Percentiles rank a stretch among this genome's conserved stretches.
Evolutionary conservation across 1,139 yeast genomes (phyloP).

Genomic region (Candida sojae): DNA sequence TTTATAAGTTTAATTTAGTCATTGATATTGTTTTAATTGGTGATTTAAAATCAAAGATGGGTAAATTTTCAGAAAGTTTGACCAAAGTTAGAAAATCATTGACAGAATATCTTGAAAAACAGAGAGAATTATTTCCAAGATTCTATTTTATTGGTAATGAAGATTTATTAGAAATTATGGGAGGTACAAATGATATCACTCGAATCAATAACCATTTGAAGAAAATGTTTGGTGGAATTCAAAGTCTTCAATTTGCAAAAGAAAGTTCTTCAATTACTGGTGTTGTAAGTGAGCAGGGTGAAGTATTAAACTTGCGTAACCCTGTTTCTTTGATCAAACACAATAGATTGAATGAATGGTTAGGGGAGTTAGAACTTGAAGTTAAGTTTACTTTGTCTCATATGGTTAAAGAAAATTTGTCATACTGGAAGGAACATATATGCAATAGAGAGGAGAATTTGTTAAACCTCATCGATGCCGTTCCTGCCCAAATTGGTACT

Average conservation of each 20-base stretch:
- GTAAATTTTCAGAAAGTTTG: slow-evolving; percentile 57
- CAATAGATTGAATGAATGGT: slow-evolving; percentile 63
- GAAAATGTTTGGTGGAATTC: slow-evolving; percentile 74
- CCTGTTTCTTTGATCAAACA: slow-evolving; percentile 48
- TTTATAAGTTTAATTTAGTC: slow-evolving; percentile 52
- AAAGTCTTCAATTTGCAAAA: slow-evolving; percentile 41
- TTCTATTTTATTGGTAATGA: slow-evolving; percentile 91
- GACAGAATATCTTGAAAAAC: slow-evolving; percentile 77
- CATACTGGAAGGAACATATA: slow-evolving; percentile 14
- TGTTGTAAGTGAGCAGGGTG: slow-evolving; percentile 66
- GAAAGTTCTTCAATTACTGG: slow-evolving; percentile 42
- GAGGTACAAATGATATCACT: slow-evolving; percentile 54
- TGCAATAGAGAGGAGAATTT: slow-evolving; percentile 2
- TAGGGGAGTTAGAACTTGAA: slow-evolving; percentile 57
- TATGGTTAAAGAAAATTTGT: slow-evolving; percentile 15
- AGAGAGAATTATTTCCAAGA: slow-evolving; percentile 76
- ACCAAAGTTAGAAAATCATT: slow-evolving; percentile 64
- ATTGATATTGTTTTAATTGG: slow-evolving; percentile 60
- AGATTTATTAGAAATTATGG: slow-evolving; percentile 81
- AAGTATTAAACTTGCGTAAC: slow-evolving; percentile 43
- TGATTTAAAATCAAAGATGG: slow-evolving; percentile 50
- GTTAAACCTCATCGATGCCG: slow-evolving; percentile 14
- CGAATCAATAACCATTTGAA: slow-evolving; percentile 61
- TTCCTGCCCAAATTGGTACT: slow-evolving; percentile 61
- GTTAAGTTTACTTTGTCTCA: slow-evolving; percentile 50